phyloP scores from a whole-genome alignment of 495 filamentous ascomycete genomes.

The Penicillium silybi region DNA sequence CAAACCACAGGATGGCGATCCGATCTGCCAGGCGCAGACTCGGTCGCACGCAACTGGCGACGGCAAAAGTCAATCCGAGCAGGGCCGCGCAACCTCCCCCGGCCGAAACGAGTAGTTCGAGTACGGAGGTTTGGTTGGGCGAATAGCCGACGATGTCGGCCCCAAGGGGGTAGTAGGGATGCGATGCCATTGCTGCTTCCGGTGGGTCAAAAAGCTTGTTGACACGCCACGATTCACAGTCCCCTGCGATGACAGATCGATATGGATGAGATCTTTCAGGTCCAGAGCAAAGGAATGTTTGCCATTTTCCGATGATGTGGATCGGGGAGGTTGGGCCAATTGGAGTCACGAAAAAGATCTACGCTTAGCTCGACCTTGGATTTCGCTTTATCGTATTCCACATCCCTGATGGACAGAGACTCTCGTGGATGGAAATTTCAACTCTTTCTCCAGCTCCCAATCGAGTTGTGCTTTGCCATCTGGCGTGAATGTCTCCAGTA shows the following conservation, averaged over 20 bases:
- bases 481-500: too few species aligned
- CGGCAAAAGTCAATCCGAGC: slow-evolving; percentile 45
- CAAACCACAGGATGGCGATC: slow-evolving; percentile 63
- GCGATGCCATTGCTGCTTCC: slow-evolving; percentile 19
- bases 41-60: slow-evolving; percentile 46
- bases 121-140: slow-evolving; percentile 54
- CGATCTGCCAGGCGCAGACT: slow-evolving; percentile 47
- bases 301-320: slow-evolving; percentile 4
- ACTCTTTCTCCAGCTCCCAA: too few species aligned
- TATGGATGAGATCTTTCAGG: not conserved
- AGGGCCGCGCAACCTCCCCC: slow-evolving; percentile 46
- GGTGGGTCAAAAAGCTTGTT: slow-evolving; percentile 3
- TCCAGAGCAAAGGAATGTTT: not conserved
- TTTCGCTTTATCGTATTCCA: not conserved
- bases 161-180: slow-evolving; percentile 71
- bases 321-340: slow-evolving; percentile 5
- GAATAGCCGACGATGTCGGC: slow-evolving; percentile 58
- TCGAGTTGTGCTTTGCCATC: too few species aligned
- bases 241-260: not conserved
- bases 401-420: too few species aligned
- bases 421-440: too few species aligned
- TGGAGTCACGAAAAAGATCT: not conserved
- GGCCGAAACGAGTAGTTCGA: slow-evolving; percentile 52
- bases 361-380: too few species aligned
- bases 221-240: not conserved